Percentiles rank a stretch among this genome's conserved stretches.
phyloP scores from a whole-genome alignment of 495 filamentous ascomycete genomes.

The Parathielavia hyrcaniae region DNA sequence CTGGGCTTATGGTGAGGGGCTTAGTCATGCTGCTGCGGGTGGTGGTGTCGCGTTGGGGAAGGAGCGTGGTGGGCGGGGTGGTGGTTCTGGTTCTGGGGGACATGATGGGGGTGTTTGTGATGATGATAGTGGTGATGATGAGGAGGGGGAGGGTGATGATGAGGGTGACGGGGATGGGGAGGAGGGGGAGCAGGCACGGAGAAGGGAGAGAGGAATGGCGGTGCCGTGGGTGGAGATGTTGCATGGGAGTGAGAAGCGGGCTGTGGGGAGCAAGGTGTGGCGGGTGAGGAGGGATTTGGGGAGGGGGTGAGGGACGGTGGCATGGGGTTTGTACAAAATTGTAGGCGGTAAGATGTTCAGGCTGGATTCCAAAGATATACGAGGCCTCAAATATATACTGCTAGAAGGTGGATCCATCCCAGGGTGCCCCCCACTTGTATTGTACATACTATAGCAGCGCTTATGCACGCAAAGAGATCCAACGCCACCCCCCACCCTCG shows the following conservation, averaged over 20 bases:
- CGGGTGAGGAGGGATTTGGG: slow-evolving; percentile 51
- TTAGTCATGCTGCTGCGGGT: slow-evolving; percentile 23
- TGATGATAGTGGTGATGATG: slow-evolving; percentile 7
- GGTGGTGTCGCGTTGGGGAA: background rate
- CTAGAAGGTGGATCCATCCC: no score
- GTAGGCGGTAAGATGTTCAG: no score
- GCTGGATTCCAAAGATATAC: no score
- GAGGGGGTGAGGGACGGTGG: slow-evolving; percentile 13
- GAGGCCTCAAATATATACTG: no score
- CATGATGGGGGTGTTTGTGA: background rate
- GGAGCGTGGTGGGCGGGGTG: slow-evolving; percentile 5
- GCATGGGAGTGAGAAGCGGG: slow-evolving; percentile 43
- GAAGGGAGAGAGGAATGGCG: slow-evolving; percentile 13
- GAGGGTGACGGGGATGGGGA: slow-evolving; percentile 17
- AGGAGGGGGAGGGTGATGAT: slow-evolving; percentile 20
- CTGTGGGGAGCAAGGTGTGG: slow-evolving; percentile 48
- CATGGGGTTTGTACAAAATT: no score
- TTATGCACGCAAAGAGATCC: background rate
- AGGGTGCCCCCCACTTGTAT: background rate
- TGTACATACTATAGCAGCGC: background rate
- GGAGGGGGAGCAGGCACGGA: slow-evolving; percentile 18
- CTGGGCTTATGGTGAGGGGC: slow-evolving; percentile 53
- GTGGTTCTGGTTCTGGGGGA: slow-evolving; percentile 1
- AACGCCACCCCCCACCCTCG: background rate
- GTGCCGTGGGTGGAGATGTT: slow-evolving; percentile 50